These are phyloP conservation scores for Talaromyces sp. DNA, from an alignment of 2,329 filamentous ascomycete genomes.

Conservation along the genomic window DNA sequence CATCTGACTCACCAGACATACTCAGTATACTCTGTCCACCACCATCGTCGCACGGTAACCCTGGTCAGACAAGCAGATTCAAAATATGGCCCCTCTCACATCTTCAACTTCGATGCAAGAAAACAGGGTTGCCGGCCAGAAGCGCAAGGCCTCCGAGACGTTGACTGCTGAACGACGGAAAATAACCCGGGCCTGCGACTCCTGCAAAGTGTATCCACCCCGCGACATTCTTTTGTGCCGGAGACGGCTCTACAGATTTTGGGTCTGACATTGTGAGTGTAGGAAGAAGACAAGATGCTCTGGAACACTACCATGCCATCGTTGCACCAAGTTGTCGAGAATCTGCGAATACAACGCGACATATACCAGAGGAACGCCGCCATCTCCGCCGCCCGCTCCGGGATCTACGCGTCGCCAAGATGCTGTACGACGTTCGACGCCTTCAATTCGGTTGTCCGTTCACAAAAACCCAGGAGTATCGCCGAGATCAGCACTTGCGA, in stretches of 20 bases:
- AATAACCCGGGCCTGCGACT: conserved; percentile 39
- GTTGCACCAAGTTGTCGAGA: conserved; percentile 33
- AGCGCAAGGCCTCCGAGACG: conserved; percentile 30
- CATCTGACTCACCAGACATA: neutral
- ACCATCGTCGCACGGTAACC: neutral
- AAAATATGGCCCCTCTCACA: neutral
- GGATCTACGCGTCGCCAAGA: conserved; percentile 19
- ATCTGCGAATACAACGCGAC: conserved; percentile 36
- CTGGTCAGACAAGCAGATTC: neutral
- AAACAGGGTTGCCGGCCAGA: conserved; percentile 21
- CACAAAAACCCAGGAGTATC: neutral
- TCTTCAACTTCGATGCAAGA: neutral
- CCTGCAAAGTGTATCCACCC: conserved; percentile 30
- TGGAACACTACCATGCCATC: conserved; percentile 35
- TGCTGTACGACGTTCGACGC: conserved; percentile 12
- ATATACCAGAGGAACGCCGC: conserved; percentile 38
- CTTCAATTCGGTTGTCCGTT: neutral
- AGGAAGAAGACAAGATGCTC: conserved; percentile 38
- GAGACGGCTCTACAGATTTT: neutral
- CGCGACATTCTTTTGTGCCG: conserved; percentile 1
- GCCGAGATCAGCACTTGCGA: neutral
- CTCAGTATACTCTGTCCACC: neutral
- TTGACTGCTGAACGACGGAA: conserved; percentile 30
- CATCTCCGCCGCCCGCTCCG: conserved; percentile 29
- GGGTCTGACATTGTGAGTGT: conserved; percentile 7